Evolutionary conservation across 139 green algal species (phyloP).

Genomic region (Asterochloris erici): DNA sequence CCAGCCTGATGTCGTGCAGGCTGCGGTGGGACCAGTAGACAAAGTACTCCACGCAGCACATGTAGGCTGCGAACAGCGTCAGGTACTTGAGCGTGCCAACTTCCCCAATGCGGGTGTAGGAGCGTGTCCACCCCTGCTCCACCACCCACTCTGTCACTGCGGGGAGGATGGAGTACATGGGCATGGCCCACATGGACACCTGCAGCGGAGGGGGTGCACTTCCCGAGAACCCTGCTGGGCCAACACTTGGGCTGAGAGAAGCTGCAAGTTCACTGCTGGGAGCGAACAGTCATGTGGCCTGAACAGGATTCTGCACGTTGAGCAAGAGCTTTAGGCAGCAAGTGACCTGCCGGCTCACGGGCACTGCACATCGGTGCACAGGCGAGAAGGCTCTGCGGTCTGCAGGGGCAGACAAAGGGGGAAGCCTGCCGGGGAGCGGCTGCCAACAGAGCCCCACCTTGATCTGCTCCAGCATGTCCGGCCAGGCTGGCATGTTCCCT

Average conservation of each 20-base stretch:
- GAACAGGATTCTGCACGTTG: too few species aligned
- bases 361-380: too few species aligned
- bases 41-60: constrained; percentile 86
- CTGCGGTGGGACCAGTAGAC: constrained; percentile 95
- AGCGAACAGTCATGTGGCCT: too few species aligned
- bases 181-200: constrained; percentile 77
- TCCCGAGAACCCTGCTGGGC: background rate
- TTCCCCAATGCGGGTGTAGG: constrained; percentile 72
- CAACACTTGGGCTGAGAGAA: background rate
- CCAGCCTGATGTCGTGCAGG: constrained; percentile 75
- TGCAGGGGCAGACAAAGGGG: too few species aligned
- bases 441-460: constrained; percentile 30
- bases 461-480: constrained; percentile 74
- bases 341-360: too few species aligned
- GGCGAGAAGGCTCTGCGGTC: too few species aligned
- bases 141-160: constrained; percentile 68
- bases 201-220: constrained; percentile 25
- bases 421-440: too few species aligned
- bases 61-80: constrained; percentile 81
- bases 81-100: constrained; percentile 67
- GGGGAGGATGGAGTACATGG: constrained; percentile 83
- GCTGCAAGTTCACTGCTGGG: background rate
- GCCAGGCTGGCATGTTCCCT: constrained; percentile 51
- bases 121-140: constrained; percentile 80
- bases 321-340: too few species aligned